Evolutionary conservation across 1,284 basidiomycete genomes (phyloP), one percentile per base, ranked within the genome.

Genomic region (Gomphus bonarii): DNA sequence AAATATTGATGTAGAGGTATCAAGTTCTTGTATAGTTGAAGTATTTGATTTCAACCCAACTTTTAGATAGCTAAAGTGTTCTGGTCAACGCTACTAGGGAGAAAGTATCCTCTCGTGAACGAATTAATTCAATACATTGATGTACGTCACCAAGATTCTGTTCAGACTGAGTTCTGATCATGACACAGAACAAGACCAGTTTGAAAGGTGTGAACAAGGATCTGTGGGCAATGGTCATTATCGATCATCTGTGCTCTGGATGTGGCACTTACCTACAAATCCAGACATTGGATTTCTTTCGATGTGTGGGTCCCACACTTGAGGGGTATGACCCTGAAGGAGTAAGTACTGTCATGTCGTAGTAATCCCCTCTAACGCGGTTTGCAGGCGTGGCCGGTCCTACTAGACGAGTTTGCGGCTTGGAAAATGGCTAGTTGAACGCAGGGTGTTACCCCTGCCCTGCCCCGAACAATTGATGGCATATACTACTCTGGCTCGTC

Each of bases 131-230:
- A 74, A 30, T 90, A 83, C 65, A 80, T 90, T 60, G 73, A 67
- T 35, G 88, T 88, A 63, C 50, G 80, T 68, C 47, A 28, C n/a
- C 54, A 9, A 57, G 48, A 36, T 22, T 58, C 40, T 51, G 50
- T 25, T 28, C 28, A 22, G 46, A 33, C 42, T 48, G 28, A 56
- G 55, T 38, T 33, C 35, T 36, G 10, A 55, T 58, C 51, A 52
- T 49, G 22, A 46, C 20, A 40, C 65, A 88, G 82, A 78, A 83
- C 60, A 78, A 75, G 57, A 76, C 75, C 8, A 75, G 72, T 1
- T 87, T 85, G 69, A 88, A 82, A 64, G 85, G 82, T 0, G 80
- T 80, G 6, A 90, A 87, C 65, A 90, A 88, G 64, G 88, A 90
- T 68, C 68, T 89, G n/a, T 90, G 88, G 88, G 77, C 68, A 57